Evolutionary conservation across 2,329 filamentous ascomycete species (phyloP).

Genomic region (Talaromyces pinophilus): DNA sequence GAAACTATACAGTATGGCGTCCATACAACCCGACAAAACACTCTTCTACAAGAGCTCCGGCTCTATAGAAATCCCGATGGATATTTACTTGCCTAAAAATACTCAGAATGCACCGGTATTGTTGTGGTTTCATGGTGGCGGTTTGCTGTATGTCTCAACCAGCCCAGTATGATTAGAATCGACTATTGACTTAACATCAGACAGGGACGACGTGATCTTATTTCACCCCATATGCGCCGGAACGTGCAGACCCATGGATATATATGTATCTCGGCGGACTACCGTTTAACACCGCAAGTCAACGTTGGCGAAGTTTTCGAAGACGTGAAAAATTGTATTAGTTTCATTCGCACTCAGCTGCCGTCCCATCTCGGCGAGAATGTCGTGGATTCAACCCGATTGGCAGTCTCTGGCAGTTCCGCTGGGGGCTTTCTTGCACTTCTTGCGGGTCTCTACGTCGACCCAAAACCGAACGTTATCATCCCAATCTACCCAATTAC

Average conservation of each 20-base stretch:
- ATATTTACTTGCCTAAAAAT: slow-evolving; percentile 14
- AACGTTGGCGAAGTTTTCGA: slow-evolving; percentile 13
- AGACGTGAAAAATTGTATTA: slow-evolving; percentile 13
- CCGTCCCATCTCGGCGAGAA: background rate
- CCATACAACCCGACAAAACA: slow-evolving; percentile 12
- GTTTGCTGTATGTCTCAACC: slow-evolving; percentile 11
- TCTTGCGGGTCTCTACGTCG: slow-evolving; percentile 12
- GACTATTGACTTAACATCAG: slow-evolving; percentile 3
- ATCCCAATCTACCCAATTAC: slow-evolving; percentile 17
- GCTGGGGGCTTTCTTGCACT: slow-evolving; percentile 13
- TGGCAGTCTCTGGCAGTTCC: slow-evolving; percentile 13
- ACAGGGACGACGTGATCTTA: slow-evolving; percentile 14
- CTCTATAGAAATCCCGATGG: slow-evolving; percentile 11
- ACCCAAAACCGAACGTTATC: slow-evolving; percentile 15
- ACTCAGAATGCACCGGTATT: slow-evolving; percentile 8
- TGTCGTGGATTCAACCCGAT: background rate
- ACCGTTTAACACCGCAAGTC: slow-evolving; percentile 14
- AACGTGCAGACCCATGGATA: slow-evolving; percentile 11
- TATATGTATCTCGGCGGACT: slow-evolving; percentile 14
- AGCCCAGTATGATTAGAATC: background rate
- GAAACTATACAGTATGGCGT: slow-evolving; percentile 10
- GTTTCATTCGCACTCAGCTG: slow-evolving; percentile 7
- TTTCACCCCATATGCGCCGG: slow-evolving; percentile 16
- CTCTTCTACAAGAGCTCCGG: slow-evolving; percentile 5
- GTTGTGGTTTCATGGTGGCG: slow-evolving; percentile 17